Base-by-base conservation (phyloP, 2,329 filamentous ascomycete genomes). In the Phyllosticta citriasiana region DNA sequence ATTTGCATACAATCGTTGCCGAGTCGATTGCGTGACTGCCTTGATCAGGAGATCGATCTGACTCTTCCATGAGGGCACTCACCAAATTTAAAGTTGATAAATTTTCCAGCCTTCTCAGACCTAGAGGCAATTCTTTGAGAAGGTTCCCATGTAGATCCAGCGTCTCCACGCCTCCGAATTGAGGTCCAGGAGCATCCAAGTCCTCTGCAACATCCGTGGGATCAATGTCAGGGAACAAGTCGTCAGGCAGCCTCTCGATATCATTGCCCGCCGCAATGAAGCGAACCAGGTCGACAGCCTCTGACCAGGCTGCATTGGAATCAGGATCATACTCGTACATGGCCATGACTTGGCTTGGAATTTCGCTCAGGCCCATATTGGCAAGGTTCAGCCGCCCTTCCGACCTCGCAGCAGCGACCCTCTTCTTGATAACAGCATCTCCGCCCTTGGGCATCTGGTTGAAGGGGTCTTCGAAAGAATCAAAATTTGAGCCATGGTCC, bases 241-340 rank as follows among this genome's bases (percentile, higher is more conserved):
- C 77, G 19, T 94, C 89, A 2, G 85, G 82, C 35, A 97, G 79
- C 33, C 79, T 78, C 67, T 89, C 85, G 55, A 99, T 74, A 68
- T 96, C 89, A 69, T 99, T 97, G 69, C 96, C 91, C 8, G 93
- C 91, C 5, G 89, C 91, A 65, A 94, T 84, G 57, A 97, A 85
- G 63, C 88, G 85, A 0, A 87, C 88, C 54, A 97, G 76, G 70
- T 97, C 93, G 10, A 97, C 90, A 63, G 88, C 88, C 73, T 97
- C 93, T 1, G 91, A 91, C 94, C 94, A 97, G 35, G 87, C 84
- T 10, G 85, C 82, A 40, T 82, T 84, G 24, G 82, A 77, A 47
- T 87, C 84, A 1, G 83, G 81, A 59, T 91, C 86, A 19, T 89
- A 79, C 67, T 91, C 88, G 71, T 97, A 97, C 92, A 97, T 97